Percentiles rank a stretch among this genome's conserved stretches.
phyloP scores from a whole-genome alignment of 805 yeast species.

The Yarrowia sp. region DNA sequence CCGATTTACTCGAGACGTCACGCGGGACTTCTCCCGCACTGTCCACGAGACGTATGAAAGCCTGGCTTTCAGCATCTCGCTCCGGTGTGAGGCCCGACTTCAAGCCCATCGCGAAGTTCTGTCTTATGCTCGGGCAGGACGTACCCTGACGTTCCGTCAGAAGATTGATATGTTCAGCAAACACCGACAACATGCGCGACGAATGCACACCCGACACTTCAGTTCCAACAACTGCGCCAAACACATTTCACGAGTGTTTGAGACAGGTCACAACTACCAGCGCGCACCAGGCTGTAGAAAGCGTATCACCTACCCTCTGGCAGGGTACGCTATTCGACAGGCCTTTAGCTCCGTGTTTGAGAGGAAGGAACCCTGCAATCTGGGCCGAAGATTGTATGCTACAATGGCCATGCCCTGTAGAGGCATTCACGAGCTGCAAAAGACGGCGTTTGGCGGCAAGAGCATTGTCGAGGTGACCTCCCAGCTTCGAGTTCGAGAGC shows the following conservation, averaged over 20 bases:
- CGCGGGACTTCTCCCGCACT: conserved; percentile 1
- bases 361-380: not conserved
- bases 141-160: conserved; percentile 13
- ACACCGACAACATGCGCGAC: not conserved
- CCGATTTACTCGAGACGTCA: conserved; percentile 7
- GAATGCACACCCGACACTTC: conserved; percentile 10
- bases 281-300: not conserved
- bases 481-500: not conserved
- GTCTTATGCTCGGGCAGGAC: not conserved
- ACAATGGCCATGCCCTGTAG: conserved; percentile 20
- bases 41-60: conserved; percentile 13
- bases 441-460: not conserved
- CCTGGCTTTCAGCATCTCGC: not conserved
- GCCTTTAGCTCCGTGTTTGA: conserved; percentile 5
- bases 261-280: conserved; percentile 12
- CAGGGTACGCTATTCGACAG: not conserved
- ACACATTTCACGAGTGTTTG: not conserved
- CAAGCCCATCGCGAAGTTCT: conserved; percentile 2
- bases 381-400: conserved; percentile 4
- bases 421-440: conserved; percentile 9
- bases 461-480: conserved; percentile 10
- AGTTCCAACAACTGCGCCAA: conserved; percentile 8
- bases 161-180: not conserved
- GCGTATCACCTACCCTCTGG: conserved; percentile 5
- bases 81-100: conserved; percentile 9